These are phyloP conservation scores for Venustampulla echinocandica DNA, from an alignment of 495 filamentous ascomycete genomes.

Conservation along the genomic window DNA sequence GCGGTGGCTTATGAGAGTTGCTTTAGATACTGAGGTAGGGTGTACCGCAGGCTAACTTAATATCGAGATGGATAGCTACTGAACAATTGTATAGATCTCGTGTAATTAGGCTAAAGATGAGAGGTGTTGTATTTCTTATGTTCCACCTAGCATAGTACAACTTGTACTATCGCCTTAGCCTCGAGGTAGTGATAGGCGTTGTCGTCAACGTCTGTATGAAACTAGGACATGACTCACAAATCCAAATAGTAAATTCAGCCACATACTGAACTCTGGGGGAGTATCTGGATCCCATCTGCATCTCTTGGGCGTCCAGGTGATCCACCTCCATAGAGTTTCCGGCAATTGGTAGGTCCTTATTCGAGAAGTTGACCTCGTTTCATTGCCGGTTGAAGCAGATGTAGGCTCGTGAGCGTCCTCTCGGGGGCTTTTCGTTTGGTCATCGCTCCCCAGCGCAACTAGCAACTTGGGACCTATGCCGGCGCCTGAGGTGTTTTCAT, in stretches of 20 bases:
- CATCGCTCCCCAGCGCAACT: not conserved
- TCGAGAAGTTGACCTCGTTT: not conserved
- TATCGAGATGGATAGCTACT: too few species aligned
- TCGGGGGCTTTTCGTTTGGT: not conserved
- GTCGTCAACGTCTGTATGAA: too few species aligned
- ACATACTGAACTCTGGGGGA: slow-evolving; percentile 49
- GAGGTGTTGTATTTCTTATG: too few species aligned
- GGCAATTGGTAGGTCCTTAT: slow-evolving; percentile 9
- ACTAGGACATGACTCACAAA: slow-evolving; percentile 24
- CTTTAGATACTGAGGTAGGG: too few species aligned
- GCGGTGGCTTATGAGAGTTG: too few species aligned
- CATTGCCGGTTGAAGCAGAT: slow-evolving; percentile 6
- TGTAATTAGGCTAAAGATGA: too few species aligned
- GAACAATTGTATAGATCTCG: too few species aligned
- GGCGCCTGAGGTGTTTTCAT: not conserved
- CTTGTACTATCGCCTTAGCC: too few species aligned
- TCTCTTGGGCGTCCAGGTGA: slow-evolving; percentile 47
- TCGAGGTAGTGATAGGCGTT: too few species aligned
- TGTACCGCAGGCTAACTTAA: too few species aligned
- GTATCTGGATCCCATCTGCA: slow-evolving; percentile 48
- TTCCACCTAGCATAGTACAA: too few species aligned
- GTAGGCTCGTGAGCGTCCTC: slow-evolving; percentile 6
- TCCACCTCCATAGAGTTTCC: slow-evolving; percentile 18
- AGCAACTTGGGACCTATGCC: not conserved
- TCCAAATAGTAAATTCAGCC: slow-evolving; percentile 54